Evolutionary conservation across 257 asterid species (phyloP).

Genomic region (Lavandula angustifolia): DNA sequence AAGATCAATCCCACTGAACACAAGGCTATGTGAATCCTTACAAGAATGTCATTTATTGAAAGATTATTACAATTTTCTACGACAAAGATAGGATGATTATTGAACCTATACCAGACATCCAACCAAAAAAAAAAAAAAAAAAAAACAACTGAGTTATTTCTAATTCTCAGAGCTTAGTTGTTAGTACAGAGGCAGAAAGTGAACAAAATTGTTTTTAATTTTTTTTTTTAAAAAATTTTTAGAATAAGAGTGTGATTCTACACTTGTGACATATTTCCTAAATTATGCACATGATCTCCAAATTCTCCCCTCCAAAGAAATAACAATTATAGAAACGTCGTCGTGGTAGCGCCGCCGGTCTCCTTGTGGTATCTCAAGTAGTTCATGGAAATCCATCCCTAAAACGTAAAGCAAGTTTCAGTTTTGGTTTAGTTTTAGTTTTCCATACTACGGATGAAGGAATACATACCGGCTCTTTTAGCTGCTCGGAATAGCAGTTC

Average conservation of each 20-base stretch:
- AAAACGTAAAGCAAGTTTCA: constrained; percentile 25
- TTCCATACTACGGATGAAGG: constrained; percentile 3
- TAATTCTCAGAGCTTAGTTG: constrained; percentile 48
- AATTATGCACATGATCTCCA: constrained; percentile 89
- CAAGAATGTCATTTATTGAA: constrained; percentile 43
- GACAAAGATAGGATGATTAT: constrained; percentile 32
- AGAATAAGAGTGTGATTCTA: constrained; percentile 29
- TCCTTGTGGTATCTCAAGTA: constrained; percentile 95
- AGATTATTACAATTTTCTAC: constrained; percentile 40
- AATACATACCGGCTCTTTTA: constrained; percentile 69
- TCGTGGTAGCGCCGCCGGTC: constrained; percentile 95
- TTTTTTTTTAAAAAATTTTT: constrained; percentile 7
- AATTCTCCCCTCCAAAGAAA: constrained; percentile 95
- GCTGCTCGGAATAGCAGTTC: constrained; percentile 92
- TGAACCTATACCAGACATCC: constrained; percentile 47
- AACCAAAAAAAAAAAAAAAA: constrained; percentile 29
- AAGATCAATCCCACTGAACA: too few species aligned
- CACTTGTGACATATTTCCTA: constrained; percentile 25
- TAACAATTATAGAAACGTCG: constrained; percentile 91
- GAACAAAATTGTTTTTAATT: constrained; percentile 54
- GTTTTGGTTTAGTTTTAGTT: not conserved
- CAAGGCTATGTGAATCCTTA: not conserved
- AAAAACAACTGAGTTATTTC: constrained; percentile 42
- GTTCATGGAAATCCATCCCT: constrained; percentile 92
- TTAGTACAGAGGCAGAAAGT: constrained; percentile 29